Evolutionary conservation across 2,329 filamentous ascomycete genomes (phyloP), one percentile per base, ranked within the genome.

Genomic region (Hawksworthiomyces lignivorus): DNA sequence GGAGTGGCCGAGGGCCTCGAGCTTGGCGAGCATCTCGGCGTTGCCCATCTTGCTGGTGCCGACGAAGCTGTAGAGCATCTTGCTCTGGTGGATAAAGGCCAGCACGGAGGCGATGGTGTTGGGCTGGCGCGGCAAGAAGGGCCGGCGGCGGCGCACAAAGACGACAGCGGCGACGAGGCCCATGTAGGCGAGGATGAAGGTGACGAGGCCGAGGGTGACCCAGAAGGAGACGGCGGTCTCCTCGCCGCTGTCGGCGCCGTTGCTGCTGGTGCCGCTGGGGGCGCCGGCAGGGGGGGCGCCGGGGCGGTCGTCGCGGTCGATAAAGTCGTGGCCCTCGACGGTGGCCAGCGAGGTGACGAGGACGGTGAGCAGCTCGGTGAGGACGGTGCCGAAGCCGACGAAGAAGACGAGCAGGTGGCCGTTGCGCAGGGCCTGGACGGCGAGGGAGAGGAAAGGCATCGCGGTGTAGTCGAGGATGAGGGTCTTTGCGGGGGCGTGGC

Each of bases 61-160:
- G 12, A 86, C 80, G 59, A 89, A 89, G 54, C 78, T 76, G 48
- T 79, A 80, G 34, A 89, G 64, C 84, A 89, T 88, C 62, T 84
- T 84, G 58, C 75, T 82, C 62, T 87, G 83, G 60, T 89, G 81
- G 46, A 89, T 84, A 54, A 83, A 89, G 0, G 82, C 83, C 41
- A 90, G 68, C 40, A 88, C 76, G 32, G 76, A 80, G 2, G 84
- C 80, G 51, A 90, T 88, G 17, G 84, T 87, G 52, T 81, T 86
- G 4, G 84, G 84, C 64, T 88, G 82, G 5, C 85, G 75, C 1
- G 85, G 85, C 43, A 89, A 65, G 59, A 89, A 88, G 3, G 84
- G 75, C 42, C 79, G 75, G 1, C 79, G 70, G 12, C 84, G 75
- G 2, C 75, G 72, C 15, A 67, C 44, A 53, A 83, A 82, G 15